A percentile compares a stretch with the other conserved stretches of the same genome.
phyloP scores from a whole-genome alignment of 805 yeast genomes.

The Blastobotrys chiropterorum region DNA sequence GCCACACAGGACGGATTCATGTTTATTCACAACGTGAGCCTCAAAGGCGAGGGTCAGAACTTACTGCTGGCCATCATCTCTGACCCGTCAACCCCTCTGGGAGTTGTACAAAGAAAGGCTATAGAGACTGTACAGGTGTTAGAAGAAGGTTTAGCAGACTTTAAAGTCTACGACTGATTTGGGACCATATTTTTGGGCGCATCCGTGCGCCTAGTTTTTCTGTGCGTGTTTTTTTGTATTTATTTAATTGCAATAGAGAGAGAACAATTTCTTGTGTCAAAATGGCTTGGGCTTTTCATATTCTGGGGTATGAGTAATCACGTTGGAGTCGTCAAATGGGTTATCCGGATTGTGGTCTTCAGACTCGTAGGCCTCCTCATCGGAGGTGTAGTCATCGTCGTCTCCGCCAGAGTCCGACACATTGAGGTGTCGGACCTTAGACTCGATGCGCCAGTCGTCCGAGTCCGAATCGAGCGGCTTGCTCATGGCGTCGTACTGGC shows the following conservation, averaged over 20 bases:
- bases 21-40: constrained; percentile 15
- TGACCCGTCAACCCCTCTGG: constrained; percentile 24
- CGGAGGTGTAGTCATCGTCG: too few relatives aligned
- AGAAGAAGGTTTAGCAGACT: constrained; percentile 21
- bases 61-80: constrained; percentile 24
- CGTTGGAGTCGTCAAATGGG: constrained; percentile 51
- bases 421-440: constrained; percentile 3
- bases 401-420: constrained; percentile 23
- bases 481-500: constrained; percentile 56
- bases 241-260: not conserved
- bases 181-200: not conserved
- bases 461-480: constrained; percentile 36
- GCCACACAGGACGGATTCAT: constrained; percentile 21
- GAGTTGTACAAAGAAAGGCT: constrained; percentile 21
- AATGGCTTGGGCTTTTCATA: constrained; percentile 1
- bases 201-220: not conserved
- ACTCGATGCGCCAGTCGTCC: constrained; percentile 21
- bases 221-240: not conserved
- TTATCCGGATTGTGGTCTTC: constrained; percentile 31
- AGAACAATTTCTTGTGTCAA: not conserved
- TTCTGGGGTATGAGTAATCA: constrained; percentile 20
- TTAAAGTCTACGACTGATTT: constrained; percentile 7
- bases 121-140: constrained; percentile 22
- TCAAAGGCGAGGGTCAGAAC: constrained; percentile 9
- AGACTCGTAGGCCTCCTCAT: constrained; percentile 22